Evolutionary conservation across 1,284 basidiomycete genomes (phyloP).

Genomic region (Melampsora larici-populina): DNA sequence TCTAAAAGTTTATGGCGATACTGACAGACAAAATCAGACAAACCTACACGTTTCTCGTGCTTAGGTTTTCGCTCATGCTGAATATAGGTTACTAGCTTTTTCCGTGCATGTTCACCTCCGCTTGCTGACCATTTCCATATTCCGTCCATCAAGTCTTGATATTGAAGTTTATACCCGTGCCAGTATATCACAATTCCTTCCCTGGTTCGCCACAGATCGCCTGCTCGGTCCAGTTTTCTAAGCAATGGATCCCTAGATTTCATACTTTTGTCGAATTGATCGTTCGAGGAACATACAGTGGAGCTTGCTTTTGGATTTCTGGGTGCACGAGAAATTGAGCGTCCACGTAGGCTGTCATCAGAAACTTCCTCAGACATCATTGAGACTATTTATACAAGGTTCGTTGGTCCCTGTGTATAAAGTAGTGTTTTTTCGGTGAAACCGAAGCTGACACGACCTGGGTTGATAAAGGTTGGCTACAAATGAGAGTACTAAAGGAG

Average conservation of each 20-base stretch:
- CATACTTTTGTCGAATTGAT: neutral
- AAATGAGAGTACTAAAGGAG: too few relatives aligned
- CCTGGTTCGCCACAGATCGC: constrained; percentile 19
- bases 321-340: neutral
- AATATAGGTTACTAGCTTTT: constrained; percentile 3
- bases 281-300: neutral
- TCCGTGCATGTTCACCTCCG: constrained; percentile 25
- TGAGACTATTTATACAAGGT: neutral
- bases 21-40: constrained; percentile 27
- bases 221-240: constrained; percentile 13
- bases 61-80: constrained; percentile 11
- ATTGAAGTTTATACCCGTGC: constrained; percentile 21
- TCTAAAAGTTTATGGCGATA: constrained; percentile 29
- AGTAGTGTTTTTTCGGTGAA: too few relatives aligned
- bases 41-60: constrained; percentile 19
- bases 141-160: constrained; percentile 9
- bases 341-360: neutral
- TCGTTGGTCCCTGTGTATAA: too few relatives aligned
- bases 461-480: too few relatives aligned
- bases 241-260: neutral
- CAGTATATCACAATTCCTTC: constrained; percentile 28
- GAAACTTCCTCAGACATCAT: neutral
- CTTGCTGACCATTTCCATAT: constrained; percentile 32
- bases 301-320: neutral
- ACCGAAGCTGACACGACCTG: too few relatives aligned